These are phyloP conservation scores for Cladophialophora yegresii DNA, from an alignment of 2,329 filamentous ascomycete species.

Conservation along the genomic window DNA sequence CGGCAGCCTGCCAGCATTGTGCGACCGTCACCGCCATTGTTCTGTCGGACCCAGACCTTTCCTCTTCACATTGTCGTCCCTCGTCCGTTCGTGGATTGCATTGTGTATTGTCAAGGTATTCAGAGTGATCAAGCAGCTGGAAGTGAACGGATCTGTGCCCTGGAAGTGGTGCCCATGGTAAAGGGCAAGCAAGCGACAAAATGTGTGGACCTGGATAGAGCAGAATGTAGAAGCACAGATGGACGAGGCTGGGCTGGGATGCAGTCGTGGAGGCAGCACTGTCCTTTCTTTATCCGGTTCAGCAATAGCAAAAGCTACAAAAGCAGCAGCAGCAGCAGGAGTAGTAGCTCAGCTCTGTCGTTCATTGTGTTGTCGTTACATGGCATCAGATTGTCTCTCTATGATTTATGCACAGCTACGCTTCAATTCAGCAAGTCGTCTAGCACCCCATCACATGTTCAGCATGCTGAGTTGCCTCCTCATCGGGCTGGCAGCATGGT, in stretches of 20 bases:
- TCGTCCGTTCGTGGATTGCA: background rate
- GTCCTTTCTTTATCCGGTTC: background rate
- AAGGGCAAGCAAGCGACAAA: no score
- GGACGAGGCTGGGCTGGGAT: background rate
- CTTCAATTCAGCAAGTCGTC: background rate
- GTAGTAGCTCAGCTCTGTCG: background rate
- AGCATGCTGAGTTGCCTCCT: constrained; percentile 73
- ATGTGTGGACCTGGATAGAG: no score
- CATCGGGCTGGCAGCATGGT: constrained; percentile 57
- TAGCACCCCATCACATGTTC: constrained; percentile 53
- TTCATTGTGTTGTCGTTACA: constrained; percentile 3
- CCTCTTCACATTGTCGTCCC: background rate
- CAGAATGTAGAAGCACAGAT: background rate
- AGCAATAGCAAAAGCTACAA: background rate
- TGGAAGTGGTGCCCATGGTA: background rate
- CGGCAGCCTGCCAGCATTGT: background rate
- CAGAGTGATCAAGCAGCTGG: background rate
- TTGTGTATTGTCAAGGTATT: background rate
- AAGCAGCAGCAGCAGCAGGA: background rate
- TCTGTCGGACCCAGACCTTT: constrained; percentile 2
- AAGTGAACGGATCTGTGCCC: background rate
- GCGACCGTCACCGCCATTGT: background rate
- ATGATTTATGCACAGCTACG: background rate
- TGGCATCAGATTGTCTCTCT: background rate
- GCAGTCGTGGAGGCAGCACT: no score